Evolutionary conservation across 345 rosid genomes (phyloP), one percentile per base, ranked within the genome.

Genomic region (Eucalyptus marginata): DNA sequence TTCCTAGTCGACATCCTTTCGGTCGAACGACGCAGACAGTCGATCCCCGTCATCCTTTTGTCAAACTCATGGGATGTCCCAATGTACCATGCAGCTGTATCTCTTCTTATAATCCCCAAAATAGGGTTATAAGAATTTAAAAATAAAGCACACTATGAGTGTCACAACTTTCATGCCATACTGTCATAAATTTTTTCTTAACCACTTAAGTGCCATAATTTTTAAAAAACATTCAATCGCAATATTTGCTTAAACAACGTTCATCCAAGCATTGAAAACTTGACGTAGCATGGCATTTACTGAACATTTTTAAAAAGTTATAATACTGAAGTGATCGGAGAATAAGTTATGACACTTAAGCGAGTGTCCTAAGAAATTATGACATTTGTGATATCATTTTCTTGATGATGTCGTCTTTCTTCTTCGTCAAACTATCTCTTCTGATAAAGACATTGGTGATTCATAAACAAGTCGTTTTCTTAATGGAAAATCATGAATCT

Each of bases 121-220:
- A 22, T 56, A 56, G 62, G 29, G 4, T 56, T 56, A 22, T 22
- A 4, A 24, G 29, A 56, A 56, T 56, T 9, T 56, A 24, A 24
- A 56, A 24, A 20, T 1, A 52, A 52, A 52, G 1, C 56, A 52
- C 1, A 56, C 0, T 4, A 8, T 1, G 5, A 56, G 29, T 56
- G 29, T 4, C 62, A 1, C 1, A 56, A 56, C 1, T 56, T 56
- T 56, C 6, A 8, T 2, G 0, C 1, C 4, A 0, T 18, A 3
- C 0, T 18, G 1, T 52, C 56, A 52, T 52, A 52, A 52, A 0
- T 52, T 52, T 52, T 52, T 18, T 52, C 58, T 52, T 52, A 52
- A 18, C 10, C 24, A 7, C 24, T 52, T 52, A 52, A 52, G 4
- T 52, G 25, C 5, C 58, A 18, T 52, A 3, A 18, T 52, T 24